Base-by-base conservation (phyloP, 1,284 basidiomycete genomes). In the Agroathelia rolfsii region DNA sequence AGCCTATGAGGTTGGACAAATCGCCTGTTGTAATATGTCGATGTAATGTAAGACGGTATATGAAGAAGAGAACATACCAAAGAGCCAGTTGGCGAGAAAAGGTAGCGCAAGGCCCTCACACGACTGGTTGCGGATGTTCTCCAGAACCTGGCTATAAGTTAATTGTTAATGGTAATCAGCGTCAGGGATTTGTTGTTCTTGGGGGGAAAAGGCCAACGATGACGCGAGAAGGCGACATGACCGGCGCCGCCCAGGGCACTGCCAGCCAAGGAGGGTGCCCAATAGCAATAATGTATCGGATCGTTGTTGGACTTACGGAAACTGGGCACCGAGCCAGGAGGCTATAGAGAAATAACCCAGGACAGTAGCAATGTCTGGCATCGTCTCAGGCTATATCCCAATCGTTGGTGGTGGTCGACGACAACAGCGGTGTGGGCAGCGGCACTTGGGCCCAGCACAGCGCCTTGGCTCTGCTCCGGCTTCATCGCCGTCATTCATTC, bases 271-370 rank as follows among this genome's bases (percentile, higher is more conserved):
- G n/a, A n/a, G n/a, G n/a, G n/a, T n/a, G n/a, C n/a, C n/a, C n/a
- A n/a, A n/a, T n/a, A n/a, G n/a, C n/a, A n/a, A n/a, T n/a, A n/a
- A n/a, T n/a, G n/a, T n/a, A n/a, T n/a, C n/a, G n/a, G n/a, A n/a
- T n/a, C n/a, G n/a, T n/a, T n/a, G 24, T 36, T 32, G 28, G 30
- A 76, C 87, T 67, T 52, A 89, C 85, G 90, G 90, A 44, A 90
- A 77, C 54, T 94, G 90, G 3, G 90, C 92, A 22, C 84, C 78
- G 2, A 94, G 60, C 90, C 90, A 95, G 56, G 74, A 87, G n/a
- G 55, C 65, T 43, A 94, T 89, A 25, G 84, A 89, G 5, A 64
- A 50, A 47, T 81, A 84, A 5, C 88, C 88, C 27, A 87, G 53
- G 24, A 76, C 39, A 30, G 62, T 58, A 43, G 61, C 64, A 40